Conservation (phyloP, 257 asterid genomes). For the Lantana camara region DNA sequence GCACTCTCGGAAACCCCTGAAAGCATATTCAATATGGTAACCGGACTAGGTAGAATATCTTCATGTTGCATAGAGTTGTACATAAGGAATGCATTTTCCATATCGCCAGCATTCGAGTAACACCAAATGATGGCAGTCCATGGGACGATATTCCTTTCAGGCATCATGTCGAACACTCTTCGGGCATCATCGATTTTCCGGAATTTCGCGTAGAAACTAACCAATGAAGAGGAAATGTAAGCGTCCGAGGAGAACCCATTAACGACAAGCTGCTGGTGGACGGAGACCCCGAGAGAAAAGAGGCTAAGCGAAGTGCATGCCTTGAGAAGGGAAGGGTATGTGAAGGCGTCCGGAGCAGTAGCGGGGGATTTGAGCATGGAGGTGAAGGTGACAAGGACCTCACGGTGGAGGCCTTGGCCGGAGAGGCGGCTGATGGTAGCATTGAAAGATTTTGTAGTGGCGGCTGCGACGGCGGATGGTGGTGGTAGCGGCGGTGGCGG, state of each 20-base stretch:
- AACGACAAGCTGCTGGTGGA: constrained; percentile 65
- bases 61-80: constrained; percentile 57
- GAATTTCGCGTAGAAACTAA: constrained; percentile 56
- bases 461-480: constrained; percentile 19
- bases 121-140: constrained; percentile 81
- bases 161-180: constrained; percentile 68
- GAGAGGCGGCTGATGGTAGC: constrained; percentile 70
- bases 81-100: constrained; percentile 49
- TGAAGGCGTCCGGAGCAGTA: constrained; percentile 63
- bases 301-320: constrained; percentile 70
- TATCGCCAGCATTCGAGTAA: constrained; percentile 53
- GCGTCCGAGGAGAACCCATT: constrained; percentile 64
- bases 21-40: constrained; percentile 66
- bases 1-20: constrained; percentile 52
- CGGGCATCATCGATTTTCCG: constrained; percentile 41
- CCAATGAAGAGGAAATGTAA: constrained; percentile 67
- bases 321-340: constrained; percentile 74
- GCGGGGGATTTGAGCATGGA: constrained; percentile 54
- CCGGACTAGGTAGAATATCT: constrained; percentile 53
- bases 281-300: constrained; percentile 51
- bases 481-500: constrained; percentile 35
- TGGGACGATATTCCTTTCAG: constrained; percentile 57
- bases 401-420: constrained; percentile 53
- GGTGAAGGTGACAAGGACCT: constrained; percentile 49
- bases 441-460: constrained; percentile 52